A percentile compares a stretch with the other conserved stretches of the same genome.
These are phyloP conservation scores for Datisca glomerata DNA, from an alignment of 306 rosid species.

Conservation along the genomic window DNA sequence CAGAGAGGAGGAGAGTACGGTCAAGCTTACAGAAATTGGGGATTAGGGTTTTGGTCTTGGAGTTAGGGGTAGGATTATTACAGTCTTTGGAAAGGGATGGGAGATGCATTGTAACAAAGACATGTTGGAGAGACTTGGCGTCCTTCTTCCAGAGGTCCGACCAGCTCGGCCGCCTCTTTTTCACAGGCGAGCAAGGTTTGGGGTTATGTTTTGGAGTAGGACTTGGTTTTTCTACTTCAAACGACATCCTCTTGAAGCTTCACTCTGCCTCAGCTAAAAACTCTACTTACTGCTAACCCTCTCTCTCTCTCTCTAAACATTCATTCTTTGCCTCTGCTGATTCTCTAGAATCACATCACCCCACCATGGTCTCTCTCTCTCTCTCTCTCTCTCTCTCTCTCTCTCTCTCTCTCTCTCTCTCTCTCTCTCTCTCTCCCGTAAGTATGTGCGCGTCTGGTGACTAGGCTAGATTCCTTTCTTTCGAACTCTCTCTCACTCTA, in stretches of 20 bases:
- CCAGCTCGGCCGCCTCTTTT: slow-evolving; percentile 37
- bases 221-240: slow-evolving; percentile 23
- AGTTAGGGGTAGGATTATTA: slow-evolving; percentile 6
- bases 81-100: slow-evolving; percentile 25
- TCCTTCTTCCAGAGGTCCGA: slow-evolving; percentile 58
- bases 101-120: slow-evolving; percentile 55
- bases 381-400: neutral
- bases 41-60: slow-evolving; percentile 15
- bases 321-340: too few species aligned
- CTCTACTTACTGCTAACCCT: neutral
- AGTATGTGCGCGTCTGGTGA: too few species aligned
- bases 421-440: too few species aligned
- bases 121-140: slow-evolving; percentile 32
- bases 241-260: slow-evolving; percentile 35
- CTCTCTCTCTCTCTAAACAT: slow-evolving; percentile 2
- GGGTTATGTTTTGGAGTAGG: slow-evolving; percentile 13
- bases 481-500: too few species aligned
- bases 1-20: slow-evolving; percentile 49
- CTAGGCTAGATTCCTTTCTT: too few species aligned
- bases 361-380: neutral
- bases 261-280: neutral
- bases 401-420: slow-evolving; percentile 8
- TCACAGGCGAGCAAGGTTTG: slow-evolving; percentile 16
- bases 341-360: neutral
- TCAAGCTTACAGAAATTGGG: slow-evolving; percentile 30